A percentile compares a stretch with the other conserved stretches of the same genome.
phyloP scores from a whole-genome alignment of 495 filamentous ascomycete genomes.

The Rostrohypoxylon terebratum region DNA sequence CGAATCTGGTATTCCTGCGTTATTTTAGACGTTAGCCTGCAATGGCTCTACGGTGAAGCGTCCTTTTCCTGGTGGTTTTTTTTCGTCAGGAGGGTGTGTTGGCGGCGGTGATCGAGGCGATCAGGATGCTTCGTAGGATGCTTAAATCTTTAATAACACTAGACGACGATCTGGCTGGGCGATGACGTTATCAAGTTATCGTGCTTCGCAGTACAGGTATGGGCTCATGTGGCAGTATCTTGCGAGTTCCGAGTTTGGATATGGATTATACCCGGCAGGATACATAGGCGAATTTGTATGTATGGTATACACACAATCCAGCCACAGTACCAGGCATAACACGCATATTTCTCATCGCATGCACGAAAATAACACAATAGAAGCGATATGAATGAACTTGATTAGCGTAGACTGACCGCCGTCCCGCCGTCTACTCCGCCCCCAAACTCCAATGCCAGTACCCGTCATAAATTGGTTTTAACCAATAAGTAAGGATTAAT shows the following conservation, averaged over 20 bases:
- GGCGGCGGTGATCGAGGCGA: conserved; percentile 8
- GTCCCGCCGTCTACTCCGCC: conserved; percentile 1
- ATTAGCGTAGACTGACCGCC: conserved; percentile 11
- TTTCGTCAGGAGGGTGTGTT: conserved; percentile 3
- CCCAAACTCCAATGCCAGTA: conserved; percentile 37
- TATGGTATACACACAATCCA: neutral
- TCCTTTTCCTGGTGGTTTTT: neutral
- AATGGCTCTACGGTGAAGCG: neutral
- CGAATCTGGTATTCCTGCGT: neutral
- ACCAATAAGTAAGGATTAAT: conserved; percentile 7
- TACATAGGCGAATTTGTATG: neutral
- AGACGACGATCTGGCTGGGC: conserved; percentile 4
- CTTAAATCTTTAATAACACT: neutral
- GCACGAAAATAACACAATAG: neutral
- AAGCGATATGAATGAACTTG: conserved; percentile 11
- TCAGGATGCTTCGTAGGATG: conserved; percentile 1
- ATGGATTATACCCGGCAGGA: neutral
- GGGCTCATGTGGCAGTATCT: neutral
- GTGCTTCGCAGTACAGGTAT: too few species aligned
- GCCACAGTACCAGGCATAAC: neutral
- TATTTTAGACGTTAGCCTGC: conserved; percentile 2
- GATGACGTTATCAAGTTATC: neutral
- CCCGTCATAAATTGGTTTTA: conserved; percentile 19
- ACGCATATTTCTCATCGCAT: neutral
- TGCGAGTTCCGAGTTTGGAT: neutral